Evolutionary conservation across 1,139 yeast species (phyloP), one percentile per base, ranked within the genome.

Genomic region (Candida sanyaensis): DNA sequence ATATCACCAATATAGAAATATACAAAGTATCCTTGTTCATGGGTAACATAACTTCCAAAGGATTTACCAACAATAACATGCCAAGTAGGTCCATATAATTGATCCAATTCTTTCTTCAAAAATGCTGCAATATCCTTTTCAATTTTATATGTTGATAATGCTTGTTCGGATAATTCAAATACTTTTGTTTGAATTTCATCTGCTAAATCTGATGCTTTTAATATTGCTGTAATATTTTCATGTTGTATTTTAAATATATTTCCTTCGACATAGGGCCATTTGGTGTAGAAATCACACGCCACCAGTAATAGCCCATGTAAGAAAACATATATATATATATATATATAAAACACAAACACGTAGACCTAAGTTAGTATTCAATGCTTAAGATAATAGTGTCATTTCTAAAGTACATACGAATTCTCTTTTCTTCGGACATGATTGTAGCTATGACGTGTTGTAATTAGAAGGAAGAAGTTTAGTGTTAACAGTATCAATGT

Each of bases 11-110:
- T 75, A 67, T 90, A 91, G 60, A 89, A 88, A 68, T 93, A 92
- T 31, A 88, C 75, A 64, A 93, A 93, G 62, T 80, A 83, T 26
- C 96, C 96, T 53, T 87, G 80, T 60, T 81, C 92, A 63, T 95
- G 99, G 17, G 98, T 89, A 26, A 95, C 97, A 63, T 87, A 91
- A 46, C 95, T 84, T 4, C 98, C 98, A 68, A 93, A 93, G 60
- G 88, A 88, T 65, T 85, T 84, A 29, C 99, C 99, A 45, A 91
- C 97, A 50, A 93, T 83, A 29, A 91, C 95, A 65, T 93, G 98
- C 99, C 99, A 93, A 24, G 96, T 84, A 41, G 87, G 81, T 1
- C 97, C 97, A 58, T 78, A 86, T 50, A 69, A 58, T 45, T 69
- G 71, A 53, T 80, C 77, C 64, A 79, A 69, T 57, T 86, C 90